Conservation (phyloP, 345 rosid genomes). For the Eucalyptus cloeziana region DNA sequence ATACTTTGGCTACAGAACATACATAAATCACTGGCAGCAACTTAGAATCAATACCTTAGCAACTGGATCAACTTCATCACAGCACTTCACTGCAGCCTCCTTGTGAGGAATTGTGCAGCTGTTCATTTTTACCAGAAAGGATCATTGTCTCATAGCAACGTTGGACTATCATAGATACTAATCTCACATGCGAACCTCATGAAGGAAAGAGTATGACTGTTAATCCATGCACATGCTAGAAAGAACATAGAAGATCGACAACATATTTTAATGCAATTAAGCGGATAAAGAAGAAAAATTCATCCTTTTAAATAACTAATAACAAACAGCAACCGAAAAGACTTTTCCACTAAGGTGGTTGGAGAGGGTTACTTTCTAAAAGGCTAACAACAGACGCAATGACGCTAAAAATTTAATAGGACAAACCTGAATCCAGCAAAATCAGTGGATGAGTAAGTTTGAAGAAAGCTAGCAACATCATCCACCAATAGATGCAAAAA, state of each 20-base stretch:
- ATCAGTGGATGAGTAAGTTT: slow-evolving; percentile 66
- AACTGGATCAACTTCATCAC: slow-evolving; percentile 84
- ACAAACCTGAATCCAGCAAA: slow-evolving; percentile 88
- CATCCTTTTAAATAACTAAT: neutral
- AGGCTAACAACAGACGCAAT: neutral
- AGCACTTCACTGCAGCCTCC: slow-evolving; percentile 71
- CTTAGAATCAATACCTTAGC: slow-evolving; percentile 46
- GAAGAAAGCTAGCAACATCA: slow-evolving; percentile 59
- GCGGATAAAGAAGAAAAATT: neutral
- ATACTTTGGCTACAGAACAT: neutral
- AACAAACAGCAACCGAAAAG: neutral
- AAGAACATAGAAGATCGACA: neutral
- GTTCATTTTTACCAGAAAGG: neutral
- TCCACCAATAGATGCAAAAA: slow-evolving; percentile 77
- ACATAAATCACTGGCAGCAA: neutral
- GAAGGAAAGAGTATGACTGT: neutral
- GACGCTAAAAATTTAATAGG: neutral
- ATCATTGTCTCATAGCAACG: neutral
- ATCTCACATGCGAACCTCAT: neutral
- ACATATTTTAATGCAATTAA: neutral
- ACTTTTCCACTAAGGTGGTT: neutral
- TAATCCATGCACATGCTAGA: neutral
- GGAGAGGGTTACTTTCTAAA: neutral
- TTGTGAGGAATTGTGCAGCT: slow-evolving; percentile 94
- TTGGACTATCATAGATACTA: neutral